Evolutionary conservation across 2,329 filamentous ascomycete species (phyloP), one percentile per base, ranked within the genome.

Genomic region (Polychaeton citri): DNA sequence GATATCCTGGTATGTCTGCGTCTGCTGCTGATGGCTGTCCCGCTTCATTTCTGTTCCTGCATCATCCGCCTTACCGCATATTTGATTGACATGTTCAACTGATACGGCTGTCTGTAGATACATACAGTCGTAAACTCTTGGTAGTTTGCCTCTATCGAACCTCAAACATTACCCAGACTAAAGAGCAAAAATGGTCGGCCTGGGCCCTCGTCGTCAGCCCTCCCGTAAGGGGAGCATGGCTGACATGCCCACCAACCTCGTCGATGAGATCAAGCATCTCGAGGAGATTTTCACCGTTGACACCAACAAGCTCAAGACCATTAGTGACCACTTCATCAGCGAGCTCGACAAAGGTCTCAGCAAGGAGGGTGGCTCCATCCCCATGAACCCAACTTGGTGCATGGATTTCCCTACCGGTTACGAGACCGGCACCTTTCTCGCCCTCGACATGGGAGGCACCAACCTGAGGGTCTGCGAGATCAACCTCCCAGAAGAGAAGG

Each of bases 351-450:
- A 93, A 63, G 86, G 83, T 81, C 69, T 96, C 36, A 81, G 72
- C 37, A 79, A 86, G 39, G 80, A 93, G 62, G 88, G 88, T 43
- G 87, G 86, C 41, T 92, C 80, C 59, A 96, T 98, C 61, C 87
- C 88, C 41, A 95, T 96, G 88, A 95, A 95, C 64, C 82, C 88
- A 40, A 93, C 87, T 38, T 95, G 88, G 88, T 86, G 92, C 44
- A 86, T 93, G 76, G 74, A 74, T 32, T 85, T 85, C 59, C 88
- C 88, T 16, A 81, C 80, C 55, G 88, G 88, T 45, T 62, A 87
- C 46, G 88, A 95, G 61, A 82, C 77, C 6, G 88, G 88, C 42
- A 90, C 80, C 10, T 94, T 78, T 59, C 69, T 96, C 26, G 86
- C 88, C 37, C 70, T 96, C 30, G 88, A 96, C 56, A 92, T 96